Percentiles rank a stretch among this genome's conserved stretches.
Evolutionary conservation across 2,329 filamentous ascomycete species (phyloP).

Genomic region (Diaporthe batatas): DNA sequence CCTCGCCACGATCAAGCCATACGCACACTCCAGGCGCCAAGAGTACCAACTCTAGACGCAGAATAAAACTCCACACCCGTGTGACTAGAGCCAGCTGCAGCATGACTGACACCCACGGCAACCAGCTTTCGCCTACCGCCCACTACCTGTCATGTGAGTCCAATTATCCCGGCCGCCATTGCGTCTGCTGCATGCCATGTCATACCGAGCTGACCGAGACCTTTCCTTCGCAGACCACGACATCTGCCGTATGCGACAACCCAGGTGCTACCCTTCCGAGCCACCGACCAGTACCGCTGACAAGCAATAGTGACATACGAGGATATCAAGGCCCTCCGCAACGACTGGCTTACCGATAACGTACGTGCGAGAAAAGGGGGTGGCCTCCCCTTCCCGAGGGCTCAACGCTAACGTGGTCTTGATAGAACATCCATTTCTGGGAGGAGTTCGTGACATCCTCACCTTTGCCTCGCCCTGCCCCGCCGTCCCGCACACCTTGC

Average conservation of each 20-base stretch:
- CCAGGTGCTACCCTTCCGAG: constrained; percentile 1
- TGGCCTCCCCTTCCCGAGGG: no score
- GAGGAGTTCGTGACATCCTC: constrained; percentile 76
- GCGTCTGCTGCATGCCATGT: neutral
- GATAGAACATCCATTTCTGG: constrained; percentile 94
- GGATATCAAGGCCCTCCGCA: constrained; percentile 88
- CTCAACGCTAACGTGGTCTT: constrained; percentile 47
- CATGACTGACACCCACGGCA: constrained; percentile 42
- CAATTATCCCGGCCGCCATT: neutral
- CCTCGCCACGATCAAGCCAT: neutral
- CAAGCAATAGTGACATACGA: constrained; percentile 79
- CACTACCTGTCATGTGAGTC: constrained; percentile 62
- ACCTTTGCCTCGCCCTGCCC: neutral
- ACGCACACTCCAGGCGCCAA: neutral
- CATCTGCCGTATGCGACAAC: constrained; percentile 44
- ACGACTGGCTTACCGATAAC: constrained; percentile 98
- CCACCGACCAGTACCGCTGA: constrained; percentile 28
- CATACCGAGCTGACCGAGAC: constrained; percentile 34
- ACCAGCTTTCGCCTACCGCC: constrained; percentile 54
- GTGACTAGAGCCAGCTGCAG: constrained; percentile 37
- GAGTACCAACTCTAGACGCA: constrained; percentile 37
- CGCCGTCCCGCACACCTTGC: constrained; percentile 36
- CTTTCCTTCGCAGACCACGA: constrained; percentile 44
- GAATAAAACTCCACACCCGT: constrained; percentile 10
- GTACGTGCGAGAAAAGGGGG: constrained; percentile 67